These are phyloP conservation scores for Candida sp. DNA, from an alignment of 1,139 yeast genomes.

Conservation along the genomic window DNA sequence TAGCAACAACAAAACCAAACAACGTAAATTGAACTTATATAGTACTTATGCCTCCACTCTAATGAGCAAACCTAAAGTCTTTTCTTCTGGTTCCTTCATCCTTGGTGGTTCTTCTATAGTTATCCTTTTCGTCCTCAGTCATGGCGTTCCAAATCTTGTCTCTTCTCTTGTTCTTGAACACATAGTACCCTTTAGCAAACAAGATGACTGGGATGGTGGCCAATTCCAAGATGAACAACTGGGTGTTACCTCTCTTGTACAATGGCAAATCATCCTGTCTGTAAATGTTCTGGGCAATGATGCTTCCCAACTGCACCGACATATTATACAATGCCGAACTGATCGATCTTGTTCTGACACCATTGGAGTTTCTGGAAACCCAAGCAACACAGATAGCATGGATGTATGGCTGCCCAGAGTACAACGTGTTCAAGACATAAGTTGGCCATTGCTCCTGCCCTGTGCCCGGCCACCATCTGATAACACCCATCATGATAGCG, in stretches of 20 bases:
- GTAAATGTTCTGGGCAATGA: slow-evolving; percentile 57
- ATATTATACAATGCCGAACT: slow-evolving; percentile 63
- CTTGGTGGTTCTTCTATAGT: slow-evolving; percentile 45
- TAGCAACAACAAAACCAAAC: too few relatives aligned
- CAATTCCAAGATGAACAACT: slow-evolving; percentile 19
- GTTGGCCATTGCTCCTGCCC: slow-evolving; percentile 54
- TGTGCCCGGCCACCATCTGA: slow-evolving; percentile 57
- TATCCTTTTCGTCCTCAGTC: slow-evolving; percentile 49
- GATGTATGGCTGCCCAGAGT: slow-evolving; percentile 53
- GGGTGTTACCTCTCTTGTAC: slow-evolving; percentile 57
- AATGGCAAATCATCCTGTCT: slow-evolving; percentile 59
- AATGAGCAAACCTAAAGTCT: slow-evolving; percentile 48
- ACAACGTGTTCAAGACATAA: slow-evolving; percentile 49
- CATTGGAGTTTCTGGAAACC: slow-evolving; percentile 64
- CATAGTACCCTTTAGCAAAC: slow-evolving; percentile 43
- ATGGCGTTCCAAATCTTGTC: slow-evolving; percentile 50
- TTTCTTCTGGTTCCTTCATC: slow-evolving; percentile 61
- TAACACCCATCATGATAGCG: slow-evolving; percentile 42
- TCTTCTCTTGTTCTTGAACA: slow-evolving; percentile 47
- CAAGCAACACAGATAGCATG: slow-evolving; percentile 62
- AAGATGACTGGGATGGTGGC: slow-evolving; percentile 23
- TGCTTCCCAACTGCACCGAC: slow-evolving; percentile 58
- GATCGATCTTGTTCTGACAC: slow-evolving; percentile 62
- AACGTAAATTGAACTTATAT: neutral
- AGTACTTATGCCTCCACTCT: neutral